phyloP scores from a whole-genome alignment of 75 land plant species.

The Cupressus sempervirens region DNA sequence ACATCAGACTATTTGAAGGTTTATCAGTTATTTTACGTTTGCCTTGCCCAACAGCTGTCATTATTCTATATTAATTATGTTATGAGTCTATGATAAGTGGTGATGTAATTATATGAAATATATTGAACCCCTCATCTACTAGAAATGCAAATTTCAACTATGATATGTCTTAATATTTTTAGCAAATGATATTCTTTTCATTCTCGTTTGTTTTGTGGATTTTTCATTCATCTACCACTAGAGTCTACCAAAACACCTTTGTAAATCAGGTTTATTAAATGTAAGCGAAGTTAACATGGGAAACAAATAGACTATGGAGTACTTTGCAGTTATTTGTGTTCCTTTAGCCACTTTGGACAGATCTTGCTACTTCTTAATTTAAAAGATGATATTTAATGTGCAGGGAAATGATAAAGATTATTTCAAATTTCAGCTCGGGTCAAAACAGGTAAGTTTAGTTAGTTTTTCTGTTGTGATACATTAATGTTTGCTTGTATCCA shows the following conservation, averaged over 20 bases:
- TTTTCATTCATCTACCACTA: too few species aligned
- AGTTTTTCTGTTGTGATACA: neutral
- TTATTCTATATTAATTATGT: too few species aligned
- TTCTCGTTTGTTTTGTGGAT: too few species aligned
- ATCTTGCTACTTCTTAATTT: neutral
- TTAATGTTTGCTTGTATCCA: neutral
- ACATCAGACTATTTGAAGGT: too few species aligned
- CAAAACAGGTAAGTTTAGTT: constrained; percentile 51
- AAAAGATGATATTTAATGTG: constrained; percentile 8
- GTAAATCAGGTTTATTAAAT: neutral
- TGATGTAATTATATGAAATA: too few species aligned
- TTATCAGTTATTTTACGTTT: too few species aligned
- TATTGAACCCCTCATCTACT: too few species aligned
- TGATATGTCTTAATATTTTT: too few species aligned
- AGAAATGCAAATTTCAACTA: too few species aligned
- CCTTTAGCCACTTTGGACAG: neutral
- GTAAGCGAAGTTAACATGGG: neutral
- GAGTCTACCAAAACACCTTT: neutral
- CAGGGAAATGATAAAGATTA: constrained; percentile 90
- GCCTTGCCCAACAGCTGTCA: too few species aligned
- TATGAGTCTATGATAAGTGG: too few species aligned
- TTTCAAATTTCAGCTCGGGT: constrained; percentile 77
- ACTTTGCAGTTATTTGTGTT: neutral
- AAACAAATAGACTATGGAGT: neutral
- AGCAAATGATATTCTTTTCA: too few species aligned